phyloP scores from a whole-genome alignment of 305 asterid species.

The Rubia balearica region DNA sequence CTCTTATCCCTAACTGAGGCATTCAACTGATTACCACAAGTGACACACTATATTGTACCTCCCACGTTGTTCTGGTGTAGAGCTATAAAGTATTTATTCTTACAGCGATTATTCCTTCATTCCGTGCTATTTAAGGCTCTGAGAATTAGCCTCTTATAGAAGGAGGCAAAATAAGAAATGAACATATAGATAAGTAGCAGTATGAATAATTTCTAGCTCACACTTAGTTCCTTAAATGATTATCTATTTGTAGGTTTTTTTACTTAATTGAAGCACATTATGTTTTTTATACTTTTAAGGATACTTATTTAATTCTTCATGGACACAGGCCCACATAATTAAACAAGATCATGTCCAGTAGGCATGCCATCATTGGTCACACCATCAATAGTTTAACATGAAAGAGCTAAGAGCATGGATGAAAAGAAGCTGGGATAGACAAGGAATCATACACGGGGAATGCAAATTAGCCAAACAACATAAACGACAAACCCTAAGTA shows the following conservation, averaged over 20 bases:
- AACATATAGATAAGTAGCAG: background rate
- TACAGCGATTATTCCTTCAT: background rate
- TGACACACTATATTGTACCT: background rate
- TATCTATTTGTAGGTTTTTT: background rate
- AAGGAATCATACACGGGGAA: background rate
- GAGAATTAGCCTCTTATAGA: no score
- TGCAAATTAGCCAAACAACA: constrained; percentile 1
- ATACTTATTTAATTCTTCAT: background rate
- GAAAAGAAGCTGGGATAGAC: background rate
- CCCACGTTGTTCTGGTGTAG: background rate
- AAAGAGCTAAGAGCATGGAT: background rate
- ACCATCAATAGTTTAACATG: background rate
- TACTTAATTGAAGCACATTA: background rate
- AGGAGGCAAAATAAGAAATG: background rate
- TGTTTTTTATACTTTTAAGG: background rate
- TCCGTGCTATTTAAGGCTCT: background rate
- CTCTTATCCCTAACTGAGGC: background rate
- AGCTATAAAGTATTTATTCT: constrained; percentile 4
- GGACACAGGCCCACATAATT: background rate
- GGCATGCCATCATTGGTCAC: background rate
- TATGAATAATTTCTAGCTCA: background rate
- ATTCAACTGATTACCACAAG: background rate
- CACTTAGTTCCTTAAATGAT: background rate
- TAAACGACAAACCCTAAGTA: background rate
- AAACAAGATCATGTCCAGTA: background rate